A percentile compares a stretch with the other conserved stretches of the same genome.
Conservation (phyloP, 768 basidiomycete species). For the Pluteus cervinus region DNA sequence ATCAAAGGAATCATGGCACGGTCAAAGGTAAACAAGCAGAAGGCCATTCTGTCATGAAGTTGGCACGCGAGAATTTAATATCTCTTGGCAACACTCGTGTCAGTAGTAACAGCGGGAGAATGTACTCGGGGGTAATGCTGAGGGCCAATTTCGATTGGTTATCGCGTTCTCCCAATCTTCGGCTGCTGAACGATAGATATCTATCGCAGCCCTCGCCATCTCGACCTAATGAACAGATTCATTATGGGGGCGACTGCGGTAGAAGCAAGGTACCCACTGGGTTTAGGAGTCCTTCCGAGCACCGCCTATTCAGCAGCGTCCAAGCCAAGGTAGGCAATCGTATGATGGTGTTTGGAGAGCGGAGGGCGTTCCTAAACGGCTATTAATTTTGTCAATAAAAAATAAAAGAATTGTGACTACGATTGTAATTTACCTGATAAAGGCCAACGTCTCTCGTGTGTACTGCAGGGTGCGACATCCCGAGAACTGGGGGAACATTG, state of each 20-base stretch:
- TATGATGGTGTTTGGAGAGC: slow-evolving; percentile 57
- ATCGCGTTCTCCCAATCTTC: slow-evolving; percentile 64
- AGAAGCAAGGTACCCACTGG: slow-evolving; percentile 45
- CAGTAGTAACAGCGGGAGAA: slow-evolving; percentile 77
- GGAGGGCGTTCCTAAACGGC: slow-evolving; percentile 71
- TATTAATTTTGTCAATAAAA: slow-evolving; percentile 16
- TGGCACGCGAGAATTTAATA: slow-evolving; percentile 2
- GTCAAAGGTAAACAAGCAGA: slow-evolving; percentile 2
- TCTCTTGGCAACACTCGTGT: slow-evolving; percentile 5
- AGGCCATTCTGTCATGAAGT: background rate
- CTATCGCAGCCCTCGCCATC: slow-evolving; percentile 61
- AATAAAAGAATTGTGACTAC: slow-evolving; percentile 5
- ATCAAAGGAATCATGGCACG: slow-evolving; percentile 1
- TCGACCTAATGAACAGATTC: slow-evolving; percentile 61
- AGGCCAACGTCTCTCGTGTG: slow-evolving; percentile 76
- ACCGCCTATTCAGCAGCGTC: slow-evolving; percentile 76
- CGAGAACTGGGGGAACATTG: slow-evolving; percentile 47
- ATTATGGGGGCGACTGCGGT: too few relatives aligned
- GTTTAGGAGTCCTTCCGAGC: slow-evolving; percentile 66
- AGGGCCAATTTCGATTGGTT: slow-evolving; percentile 64
- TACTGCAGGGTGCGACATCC: slow-evolving; percentile 74
- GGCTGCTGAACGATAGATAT: slow-evolving; percentile 51
- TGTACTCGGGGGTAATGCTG: slow-evolving; percentile 66
- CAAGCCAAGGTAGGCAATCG: slow-evolving; percentile 77
- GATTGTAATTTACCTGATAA: slow-evolving; percentile 41